These are phyloP conservation scores for Aspergillus sp. DNA, from an alignment of 2,329 filamentous ascomycete genomes.

Conservation along the genomic window DNA sequence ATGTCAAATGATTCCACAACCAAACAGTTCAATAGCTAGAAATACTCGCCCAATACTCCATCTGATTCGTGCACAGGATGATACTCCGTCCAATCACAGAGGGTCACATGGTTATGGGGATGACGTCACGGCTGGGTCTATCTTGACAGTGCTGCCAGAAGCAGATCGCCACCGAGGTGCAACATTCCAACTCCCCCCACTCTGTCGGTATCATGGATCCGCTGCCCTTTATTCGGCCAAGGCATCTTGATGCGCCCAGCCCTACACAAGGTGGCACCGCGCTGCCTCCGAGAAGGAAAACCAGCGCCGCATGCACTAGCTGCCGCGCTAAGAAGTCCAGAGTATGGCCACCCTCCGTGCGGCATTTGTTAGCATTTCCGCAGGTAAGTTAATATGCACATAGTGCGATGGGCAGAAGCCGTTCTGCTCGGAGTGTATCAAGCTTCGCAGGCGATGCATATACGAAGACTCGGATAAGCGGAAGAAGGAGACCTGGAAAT, in stretches of 20 bases:
- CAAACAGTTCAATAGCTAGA: too few species aligned
- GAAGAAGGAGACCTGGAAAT: background rate
- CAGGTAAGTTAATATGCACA: too few species aligned
- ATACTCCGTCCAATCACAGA: too few species aligned
- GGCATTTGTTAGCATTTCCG: background rate
- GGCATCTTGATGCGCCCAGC: background rate
- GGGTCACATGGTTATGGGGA: too few species aligned
- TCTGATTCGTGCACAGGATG: too few species aligned
- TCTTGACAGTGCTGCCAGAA: too few species aligned
- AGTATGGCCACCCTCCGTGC: background rate
- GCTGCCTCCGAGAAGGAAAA: background rate
- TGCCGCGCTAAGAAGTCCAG: background rate
- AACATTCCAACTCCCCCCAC: too few species aligned
- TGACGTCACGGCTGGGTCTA: too few species aligned
- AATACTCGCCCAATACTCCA: too few species aligned
- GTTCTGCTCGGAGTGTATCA: background rate
- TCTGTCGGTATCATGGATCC: background rate
- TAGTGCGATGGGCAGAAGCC: background rate
- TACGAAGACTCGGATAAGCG: background rate
- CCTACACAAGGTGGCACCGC: background rate
- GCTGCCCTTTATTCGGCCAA: background rate
- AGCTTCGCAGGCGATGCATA: background rate
- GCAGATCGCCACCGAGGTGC: too few species aligned
- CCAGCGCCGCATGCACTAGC: background rate
- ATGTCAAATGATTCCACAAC: too few species aligned